A percentile compares a stretch with the other conserved stretches of the same genome.
Evolutionary conservation across 1,284 basidiomycete species (phyloP).

Genomic region (Sphagnurus paluster): DNA sequence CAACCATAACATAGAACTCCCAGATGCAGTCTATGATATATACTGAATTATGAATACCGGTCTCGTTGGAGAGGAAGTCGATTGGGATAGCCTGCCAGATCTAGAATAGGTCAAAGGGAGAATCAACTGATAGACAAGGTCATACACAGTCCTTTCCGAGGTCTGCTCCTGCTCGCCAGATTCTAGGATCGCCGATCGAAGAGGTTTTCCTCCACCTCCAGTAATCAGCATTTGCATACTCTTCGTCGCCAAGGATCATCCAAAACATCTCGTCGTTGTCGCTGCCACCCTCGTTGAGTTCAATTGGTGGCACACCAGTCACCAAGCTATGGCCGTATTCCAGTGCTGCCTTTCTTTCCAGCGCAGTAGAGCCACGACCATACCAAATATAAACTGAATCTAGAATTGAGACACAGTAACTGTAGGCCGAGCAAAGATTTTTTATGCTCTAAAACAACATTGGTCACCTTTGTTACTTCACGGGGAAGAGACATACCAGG

Average conservation of each 20-base stretch:
- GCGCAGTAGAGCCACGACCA: slow-evolving; percentile 60
- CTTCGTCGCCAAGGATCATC: slow-evolving; percentile 74
- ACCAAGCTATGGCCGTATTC: slow-evolving; percentile 55
- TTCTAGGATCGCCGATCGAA: slow-evolving; percentile 40
- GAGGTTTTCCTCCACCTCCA: slow-evolving; percentile 66
- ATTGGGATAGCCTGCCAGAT: slow-evolving; percentile 31
- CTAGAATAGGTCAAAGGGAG: not conserved
- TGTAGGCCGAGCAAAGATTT: slow-evolving; percentile 78
- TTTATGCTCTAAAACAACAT: slow-evolving; percentile 47
- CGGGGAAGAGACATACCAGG: slow-evolving; percentile 45
- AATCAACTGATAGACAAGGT: slow-evolving; percentile 2
- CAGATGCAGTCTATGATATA: slow-evolving; percentile 72
- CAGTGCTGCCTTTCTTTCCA: slow-evolving; percentile 60
- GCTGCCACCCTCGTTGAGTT: slow-evolving; percentile 62
- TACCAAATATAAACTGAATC: slow-evolving; percentile 77
- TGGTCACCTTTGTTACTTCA: not conserved
- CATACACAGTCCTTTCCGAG: slow-evolving; percentile 41
- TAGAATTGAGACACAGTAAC: slow-evolving; percentile 70
- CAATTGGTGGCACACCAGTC: slow-evolving; percentile 41
- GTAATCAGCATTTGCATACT: slow-evolving; percentile 74
- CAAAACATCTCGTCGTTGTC: slow-evolving; percentile 76
- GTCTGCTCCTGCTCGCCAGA: slow-evolving; percentile 56
- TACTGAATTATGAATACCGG: slow-evolving; percentile 39
- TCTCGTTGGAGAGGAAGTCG: slow-evolving; percentile 32
- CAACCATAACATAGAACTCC: slow-evolving; percentile 79